phyloP scores from a whole-genome alignment of 495 filamentous ascomycete genomes.

The Physcia stellaris region DNA sequence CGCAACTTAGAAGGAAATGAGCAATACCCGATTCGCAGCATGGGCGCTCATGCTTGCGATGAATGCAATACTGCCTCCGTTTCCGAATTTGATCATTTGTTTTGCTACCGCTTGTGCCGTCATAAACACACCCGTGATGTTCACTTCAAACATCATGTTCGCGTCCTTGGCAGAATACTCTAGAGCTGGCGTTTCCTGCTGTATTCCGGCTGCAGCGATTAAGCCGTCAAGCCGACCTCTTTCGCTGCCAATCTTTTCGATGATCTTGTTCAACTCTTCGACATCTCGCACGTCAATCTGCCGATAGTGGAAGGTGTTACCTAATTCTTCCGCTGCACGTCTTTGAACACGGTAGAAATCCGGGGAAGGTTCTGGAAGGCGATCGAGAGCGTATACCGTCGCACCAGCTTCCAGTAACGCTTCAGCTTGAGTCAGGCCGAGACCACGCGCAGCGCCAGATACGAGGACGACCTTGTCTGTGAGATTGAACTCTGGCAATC shows the following conservation, averaged over 20 bases:
- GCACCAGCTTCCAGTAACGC: constrained; percentile 72
- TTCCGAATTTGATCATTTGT: constrained; percentile 63
- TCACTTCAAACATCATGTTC: constrained; percentile 58
- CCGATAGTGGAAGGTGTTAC: constrained; percentile 61
- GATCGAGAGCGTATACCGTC: constrained; percentile 32
- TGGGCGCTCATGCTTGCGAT: constrained; percentile 64
- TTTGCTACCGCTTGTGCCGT: constrained; percentile 56
- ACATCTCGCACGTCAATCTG: constrained; percentile 78
- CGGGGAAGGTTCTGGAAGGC: constrained; percentile 33
- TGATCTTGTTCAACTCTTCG: constrained; percentile 46
- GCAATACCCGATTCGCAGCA: constrained; percentile 49
- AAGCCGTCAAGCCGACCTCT: constrained; percentile 65
- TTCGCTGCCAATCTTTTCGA: constrained; percentile 52
- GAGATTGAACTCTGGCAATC: constrained; percentile 68
- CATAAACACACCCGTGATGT: constrained; percentile 68
- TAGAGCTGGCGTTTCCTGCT: constrained; percentile 54
- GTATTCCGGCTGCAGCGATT: constrained; percentile 64
- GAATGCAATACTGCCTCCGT: constrained; percentile 56
- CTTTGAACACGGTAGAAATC: constrained; percentile 50
- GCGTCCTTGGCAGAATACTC: constrained; percentile 56
- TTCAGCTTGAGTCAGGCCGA: constrained; percentile 67
- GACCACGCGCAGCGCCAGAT: constrained; percentile 64
- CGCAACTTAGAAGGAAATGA: not conserved
- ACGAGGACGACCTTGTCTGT: constrained; percentile 63
- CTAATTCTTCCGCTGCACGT: constrained; percentile 50